Conservation (phyloP, 75 land plant species). For the Cunninghamia lanceolata region DNA sequence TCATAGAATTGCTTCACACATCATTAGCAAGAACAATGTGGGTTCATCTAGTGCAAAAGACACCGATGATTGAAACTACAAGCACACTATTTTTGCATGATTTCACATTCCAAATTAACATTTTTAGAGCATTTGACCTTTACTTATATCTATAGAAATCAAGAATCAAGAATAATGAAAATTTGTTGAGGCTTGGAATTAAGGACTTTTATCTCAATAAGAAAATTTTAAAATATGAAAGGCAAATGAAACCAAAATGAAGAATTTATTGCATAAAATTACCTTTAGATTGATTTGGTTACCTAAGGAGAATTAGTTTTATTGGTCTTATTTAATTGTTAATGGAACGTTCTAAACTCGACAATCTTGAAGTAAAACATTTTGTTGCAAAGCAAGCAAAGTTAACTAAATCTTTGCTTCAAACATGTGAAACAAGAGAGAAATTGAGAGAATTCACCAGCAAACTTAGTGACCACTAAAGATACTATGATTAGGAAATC, state of each 20-base stretch:
- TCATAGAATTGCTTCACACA: not conserved
- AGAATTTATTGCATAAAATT: too few species aligned
- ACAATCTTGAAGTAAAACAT: constrained; percentile 84
- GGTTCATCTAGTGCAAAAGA: not conserved
- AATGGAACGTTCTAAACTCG: not conserved
- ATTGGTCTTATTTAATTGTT: not conserved
- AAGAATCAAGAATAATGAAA: not conserved
- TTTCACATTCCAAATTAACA: not conserved
- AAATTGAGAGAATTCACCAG: constrained; percentile 58
- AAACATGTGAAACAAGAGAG: constrained; percentile 59
- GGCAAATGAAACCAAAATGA: not conserved
- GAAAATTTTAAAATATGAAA: not conserved
- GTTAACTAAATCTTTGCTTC: constrained; percentile 59
- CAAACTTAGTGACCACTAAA: constrained; percentile 63
- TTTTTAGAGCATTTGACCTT: not conserved
- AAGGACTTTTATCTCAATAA: not conserved
- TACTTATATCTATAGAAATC: not conserved
- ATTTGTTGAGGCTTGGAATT: not conserved
- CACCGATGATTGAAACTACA: not conserved
- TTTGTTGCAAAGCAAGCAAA: constrained; percentile 76
- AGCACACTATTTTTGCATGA: not conserved
- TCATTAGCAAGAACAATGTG: not conserved
- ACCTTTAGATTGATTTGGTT: not conserved
- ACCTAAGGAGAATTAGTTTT: not conserved
- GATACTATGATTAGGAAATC: too few species aligned